phyloP scores from a whole-genome alignment of 2,329 filamentous ascomycete genomes.

The Shiraia bambusicola region DNA sequence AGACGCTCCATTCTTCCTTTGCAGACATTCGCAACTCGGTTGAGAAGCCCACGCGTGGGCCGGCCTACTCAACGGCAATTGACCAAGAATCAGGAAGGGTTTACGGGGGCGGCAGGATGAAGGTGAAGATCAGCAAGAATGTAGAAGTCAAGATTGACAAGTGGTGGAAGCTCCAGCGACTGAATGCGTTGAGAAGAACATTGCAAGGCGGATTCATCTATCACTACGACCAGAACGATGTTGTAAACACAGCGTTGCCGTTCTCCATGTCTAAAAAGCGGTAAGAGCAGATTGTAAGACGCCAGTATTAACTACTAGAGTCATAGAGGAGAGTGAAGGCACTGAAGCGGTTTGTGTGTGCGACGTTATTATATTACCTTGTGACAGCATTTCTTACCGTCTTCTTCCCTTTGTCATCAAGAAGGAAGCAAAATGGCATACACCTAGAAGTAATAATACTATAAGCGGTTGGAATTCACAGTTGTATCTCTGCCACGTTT shows the following conservation, averaged over 20 bases:
- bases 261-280: slow-evolving; percentile 30
- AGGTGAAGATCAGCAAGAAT: slow-evolving; percentile 59
- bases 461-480: too few species aligned
- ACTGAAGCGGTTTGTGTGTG: too few species aligned
- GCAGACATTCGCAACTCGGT: slow-evolving; percentile 66
- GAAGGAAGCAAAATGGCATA: too few species aligned
- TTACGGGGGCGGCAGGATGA: slow-evolving; percentile 61
- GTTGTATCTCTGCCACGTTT: too few species aligned
- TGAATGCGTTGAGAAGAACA: slow-evolving; percentile 62
- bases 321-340: too few species aligned
- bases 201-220: slow-evolving; percentile 51
- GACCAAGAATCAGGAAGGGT: slow-evolving; percentile 60
- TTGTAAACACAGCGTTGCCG: slow-evolving; percentile 35
- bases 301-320: too few species aligned
- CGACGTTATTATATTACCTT: too few species aligned
- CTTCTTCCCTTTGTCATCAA: too few species aligned
- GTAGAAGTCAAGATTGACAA: slow-evolving; percentile 66
- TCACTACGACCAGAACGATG: slow-evolving; percentile 43
- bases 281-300: slow-evolving; percentile 5
- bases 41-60: slow-evolving; percentile 66
- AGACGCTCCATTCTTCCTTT: slow-evolving; percentile 66
- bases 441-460: too few species aligned
- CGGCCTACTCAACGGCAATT: slow-evolving; percentile 65
- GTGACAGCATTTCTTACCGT: too few species aligned
- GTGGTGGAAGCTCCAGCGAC: slow-evolving; percentile 71